Base-by-base conservation (phyloP, 768 basidiomycete species). In the Suillus bovinus region DNA sequence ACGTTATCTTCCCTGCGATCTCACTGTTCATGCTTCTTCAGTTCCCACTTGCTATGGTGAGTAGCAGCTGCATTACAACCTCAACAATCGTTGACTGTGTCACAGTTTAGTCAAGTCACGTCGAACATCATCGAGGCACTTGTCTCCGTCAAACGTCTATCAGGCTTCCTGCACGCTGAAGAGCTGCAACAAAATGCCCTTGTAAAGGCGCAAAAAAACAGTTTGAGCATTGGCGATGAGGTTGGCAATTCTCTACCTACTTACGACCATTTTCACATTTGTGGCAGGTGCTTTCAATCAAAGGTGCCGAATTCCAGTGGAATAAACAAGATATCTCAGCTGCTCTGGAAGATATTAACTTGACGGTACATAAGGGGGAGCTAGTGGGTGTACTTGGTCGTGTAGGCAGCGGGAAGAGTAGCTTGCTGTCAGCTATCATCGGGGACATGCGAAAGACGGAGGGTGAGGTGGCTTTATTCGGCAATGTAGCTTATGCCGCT, bases 1-100 rank as follows among this genome's bases (percentile, higher is more conserved):
- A 97, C 64, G 78, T 94, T 57, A 96, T 98, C 65, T 99, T 99
- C 82, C 96, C 96, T n/a, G 88, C 93, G 0, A 94, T 99, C 64
- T 89, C 93, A 0, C 77, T 96, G 34, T 96, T 94, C 78, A 88
- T 92, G 86, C 79, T 96, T 0, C 78, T 96, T 34, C 87, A 89
- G 61, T 95, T 95, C 76, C 94, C 94, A 1, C 79, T 96, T 27
- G 90, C 85, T 3, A 91, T 93, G 90, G 89, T 90, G 71, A 42
- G 79, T 71, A 6, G 24, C 70, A 5, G n/a, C 42, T 46, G 16
- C 3, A 20, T n/a, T 0, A 2, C 0, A 1, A 16, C 20, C 58
- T 46, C 58, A 42, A 20, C 65, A 9, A 36, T 66, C 44, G 50
- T 52, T 44, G 39, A 63, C 42, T 13, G 50, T 33, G 38, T 33